Conservation (phyloP, 2,329 filamentous ascomycete genomes). For the Alternaria rosae region DNA sequence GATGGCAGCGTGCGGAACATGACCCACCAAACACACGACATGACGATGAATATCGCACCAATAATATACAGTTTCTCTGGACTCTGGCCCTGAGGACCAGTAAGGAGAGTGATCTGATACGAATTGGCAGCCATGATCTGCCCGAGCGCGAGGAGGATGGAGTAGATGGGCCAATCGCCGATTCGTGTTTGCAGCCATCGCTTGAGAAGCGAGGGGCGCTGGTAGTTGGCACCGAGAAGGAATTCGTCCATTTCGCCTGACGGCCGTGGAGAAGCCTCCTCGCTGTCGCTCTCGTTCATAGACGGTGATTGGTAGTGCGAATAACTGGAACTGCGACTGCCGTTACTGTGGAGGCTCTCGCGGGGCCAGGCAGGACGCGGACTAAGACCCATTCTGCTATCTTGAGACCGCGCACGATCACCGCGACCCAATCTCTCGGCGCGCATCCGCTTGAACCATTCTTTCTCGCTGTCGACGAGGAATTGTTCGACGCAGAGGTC, state of each 20-base stretch:
- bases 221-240: not conserved
- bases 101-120: not conserved
- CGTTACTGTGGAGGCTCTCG: not conserved
- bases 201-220: not conserved
- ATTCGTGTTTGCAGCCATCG: not conserved
- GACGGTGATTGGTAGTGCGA: not conserved
- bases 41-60: not conserved
- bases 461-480: slow-evolving; percentile 70
- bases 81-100: not conserved
- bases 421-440: not conserved
- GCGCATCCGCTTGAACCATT: slow-evolving; percentile 61
- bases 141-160: not conserved
- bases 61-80: not conserved
- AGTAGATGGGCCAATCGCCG: not conserved
- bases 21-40: not conserved
- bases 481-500: slow-evolving; percentile 71
- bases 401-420: not conserved
- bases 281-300: not conserved
- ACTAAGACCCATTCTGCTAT: not conserved
- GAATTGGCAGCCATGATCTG: not conserved
- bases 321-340: not conserved
- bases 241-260: not conserved
- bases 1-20: not conserved
- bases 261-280: not conserved
- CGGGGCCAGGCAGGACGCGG: not conserved